Evolutionary conservation across 345 rosid species (phyloP), one percentile per base, ranked within the genome.

Genomic region (Aurinia saxatilis): DNA sequence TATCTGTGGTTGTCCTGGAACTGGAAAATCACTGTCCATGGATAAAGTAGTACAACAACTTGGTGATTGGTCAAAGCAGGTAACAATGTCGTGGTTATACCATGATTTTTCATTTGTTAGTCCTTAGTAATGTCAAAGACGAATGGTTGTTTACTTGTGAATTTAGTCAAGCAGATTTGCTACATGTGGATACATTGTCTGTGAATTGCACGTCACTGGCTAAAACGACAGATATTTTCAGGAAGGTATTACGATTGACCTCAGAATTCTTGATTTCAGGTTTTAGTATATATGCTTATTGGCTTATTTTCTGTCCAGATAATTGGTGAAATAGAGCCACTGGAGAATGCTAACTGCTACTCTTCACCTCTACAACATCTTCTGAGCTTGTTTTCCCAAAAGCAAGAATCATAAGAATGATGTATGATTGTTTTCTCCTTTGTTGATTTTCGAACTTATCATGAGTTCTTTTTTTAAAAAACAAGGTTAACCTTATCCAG

Each of bases 161-260:
- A 29, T 31, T 59, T n/a, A 45, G 15, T 8, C 79, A 91, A 91
- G 80, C 37, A 2, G 81, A 80, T 21, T 74, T 78, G 59, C 67
- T 67, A 67, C n/a, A n/a, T n/a, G n/a, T n/a, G n/a, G n/a, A n/a
- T n/a, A n/a, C n/a, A n/a, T n/a, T n/a, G n/a, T n/a, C n/a, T n/a
- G n/a, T n/a, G n/a, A n/a, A n/a, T n/a, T n/a, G n/a, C n/a, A n/a
- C n/a, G n/a, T n/a, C n/a, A n/a, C 74, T 91, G 34, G 39, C 87
- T 14, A 81, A 73, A 17, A 67, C 87, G 49, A 66, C 95, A 13
- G 88, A 81, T 27, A 80, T 91, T 58, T 91, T 88, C 75, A 64
- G 78, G 79, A 86, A 84, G 96, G 96, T 91, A 77, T 6, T 11
- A 8, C 16, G 53, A 14, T 10, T 10, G 7, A 45, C 54, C 37